phyloP scores from a whole-genome alignment of 129 eudicot species.

The Dittrichia graveolens region DNA sequence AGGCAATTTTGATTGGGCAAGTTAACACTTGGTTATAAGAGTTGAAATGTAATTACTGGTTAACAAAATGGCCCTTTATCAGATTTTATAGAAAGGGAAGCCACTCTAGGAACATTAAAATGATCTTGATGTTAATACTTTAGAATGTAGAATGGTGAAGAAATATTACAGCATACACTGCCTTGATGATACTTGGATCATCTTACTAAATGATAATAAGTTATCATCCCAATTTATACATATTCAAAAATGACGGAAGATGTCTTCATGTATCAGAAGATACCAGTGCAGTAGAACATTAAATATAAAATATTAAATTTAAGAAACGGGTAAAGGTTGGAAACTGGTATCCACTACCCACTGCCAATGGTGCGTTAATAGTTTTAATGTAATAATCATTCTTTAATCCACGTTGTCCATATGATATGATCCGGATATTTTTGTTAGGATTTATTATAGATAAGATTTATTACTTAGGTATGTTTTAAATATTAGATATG shows the following conservation, averaged over 20 bases:
- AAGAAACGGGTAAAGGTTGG: neutral
- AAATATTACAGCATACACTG: neutral
- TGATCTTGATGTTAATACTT: neutral
- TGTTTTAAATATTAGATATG: no score
- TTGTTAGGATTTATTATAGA: no score
- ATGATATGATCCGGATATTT: no score
- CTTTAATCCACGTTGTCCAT: no score
- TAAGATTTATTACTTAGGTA: no score
- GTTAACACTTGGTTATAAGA: neutral
- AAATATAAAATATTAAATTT: neutral
- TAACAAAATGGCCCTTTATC: conserved; percentile 1
- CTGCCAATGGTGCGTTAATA: no score
- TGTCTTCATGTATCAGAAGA: neutral
- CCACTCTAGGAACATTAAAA: neutral
- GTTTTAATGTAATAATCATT: no score
- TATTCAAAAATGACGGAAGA: neutral
- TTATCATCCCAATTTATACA: neutral
- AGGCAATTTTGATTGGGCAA: neutral
- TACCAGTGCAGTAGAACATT: neutral
- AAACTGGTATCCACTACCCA: neutral
- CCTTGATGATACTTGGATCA: neutral
- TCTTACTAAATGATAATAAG: neutral
- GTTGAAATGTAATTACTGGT: neutral
- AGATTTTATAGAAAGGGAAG: neutral
- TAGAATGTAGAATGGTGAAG: neutral